These are phyloP conservation scores for Russula virescens DNA, from an alignment of 768 basidiomycete genomes.

Conservation along the genomic window DNA sequence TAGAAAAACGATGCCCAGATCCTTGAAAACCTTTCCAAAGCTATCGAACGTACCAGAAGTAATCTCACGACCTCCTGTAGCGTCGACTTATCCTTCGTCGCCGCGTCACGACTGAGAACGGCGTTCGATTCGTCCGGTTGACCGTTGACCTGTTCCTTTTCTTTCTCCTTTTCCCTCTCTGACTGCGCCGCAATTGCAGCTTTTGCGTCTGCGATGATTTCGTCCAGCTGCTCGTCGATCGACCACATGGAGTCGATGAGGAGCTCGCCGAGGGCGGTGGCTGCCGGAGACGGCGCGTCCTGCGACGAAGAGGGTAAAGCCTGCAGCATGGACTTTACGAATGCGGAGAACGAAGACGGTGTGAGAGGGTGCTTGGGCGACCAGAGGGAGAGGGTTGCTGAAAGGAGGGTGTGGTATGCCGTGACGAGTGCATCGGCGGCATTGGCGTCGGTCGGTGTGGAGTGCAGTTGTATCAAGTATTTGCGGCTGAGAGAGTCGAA, in stretches of 20 bases:
- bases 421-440: slow-evolving; percentile 55
- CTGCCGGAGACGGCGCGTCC: slow-evolving; percentile 32
- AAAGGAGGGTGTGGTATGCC: slow-evolving; percentile 63
- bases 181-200: slow-evolving; percentile 28
- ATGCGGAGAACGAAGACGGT: slow-evolving; percentile 49
- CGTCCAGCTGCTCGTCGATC: slow-evolving; percentile 71
- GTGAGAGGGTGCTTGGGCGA: slow-evolving; percentile 43
- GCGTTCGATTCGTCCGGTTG: slow-evolving; percentile 18
- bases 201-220: slow-evolving; percentile 51
- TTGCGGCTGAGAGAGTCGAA: slow-evolving; percentile 42
- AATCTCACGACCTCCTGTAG: slow-evolving; percentile 46
- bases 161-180: slow-evolving; percentile 13
- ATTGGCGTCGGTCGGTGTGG: slow-evolving; percentile 48
- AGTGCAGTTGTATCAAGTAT: slow-evolving; percentile 55
- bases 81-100: slow-evolving; percentile 58
- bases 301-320: slow-evolving; percentile 64
- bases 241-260: slow-evolving; percentile 82
- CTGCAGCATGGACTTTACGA: slow-evolving; percentile 56
- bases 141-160: slow-evolving; percentile 10
- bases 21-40: slow-evolving; percentile 41
- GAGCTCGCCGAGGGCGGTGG: slow-evolving; percentile 54
- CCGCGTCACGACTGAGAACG: slow-evolving; percentile 42
- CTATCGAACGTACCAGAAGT: slow-evolving; percentile 10
- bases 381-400: slow-evolving; percentile 54
- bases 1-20: not conserved